Evolutionary conservation across 2,329 filamentous ascomycete genomes (phyloP), one percentile per base, ranked within the genome.

Genomic region (Pseudomassariella vexata): DNA sequence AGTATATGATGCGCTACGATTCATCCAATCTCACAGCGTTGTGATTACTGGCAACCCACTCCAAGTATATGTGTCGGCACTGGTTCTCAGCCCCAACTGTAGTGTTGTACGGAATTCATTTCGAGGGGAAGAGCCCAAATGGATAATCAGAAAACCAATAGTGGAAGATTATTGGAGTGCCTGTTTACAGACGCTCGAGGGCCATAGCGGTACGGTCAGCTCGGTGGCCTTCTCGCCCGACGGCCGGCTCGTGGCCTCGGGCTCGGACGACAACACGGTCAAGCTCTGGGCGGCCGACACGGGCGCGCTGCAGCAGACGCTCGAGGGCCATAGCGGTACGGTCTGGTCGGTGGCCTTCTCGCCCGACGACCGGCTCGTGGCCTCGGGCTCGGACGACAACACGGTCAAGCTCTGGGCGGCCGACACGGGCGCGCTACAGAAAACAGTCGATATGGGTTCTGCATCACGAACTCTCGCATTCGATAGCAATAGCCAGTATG

Each of bases 11-110:
- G 37, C 47, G 9, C 42, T 37, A n/a, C 50, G 53, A 36, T 60
- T 54, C 45, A 41, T 53, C 12, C 23, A 44, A n/a, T n/a, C n/a
- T n/a, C n/a, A n/a, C n/a, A n/a, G n/a, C n/a, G n/a, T n/a, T n/a
- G n/a, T 6, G 35, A 52, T 61, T 26, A 35, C 54, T 28, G 39
- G 35, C 6, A 32, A 44, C 15, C 46, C 56, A 12, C 38, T 52
- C 6, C 58, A 63, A 37, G 36, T 46, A 14, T 64, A 63, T 37
- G 46, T 36, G 8, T 55, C 43, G n/a, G 54, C 37, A 6, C 53
- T 49, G 11, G 40, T 49, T 25, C 62, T 62, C 34, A 49, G 47
- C 31, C 57, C 53, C 17, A 20, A 28, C 3, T 19, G 29, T 4
- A 55, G 47, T 30, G 12, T 41, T 7, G 36, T 50, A 9, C 34